Conservation (phyloP, 495 filamentous ascomycete genomes). For the Annulohypoxylon stygium region DNA sequence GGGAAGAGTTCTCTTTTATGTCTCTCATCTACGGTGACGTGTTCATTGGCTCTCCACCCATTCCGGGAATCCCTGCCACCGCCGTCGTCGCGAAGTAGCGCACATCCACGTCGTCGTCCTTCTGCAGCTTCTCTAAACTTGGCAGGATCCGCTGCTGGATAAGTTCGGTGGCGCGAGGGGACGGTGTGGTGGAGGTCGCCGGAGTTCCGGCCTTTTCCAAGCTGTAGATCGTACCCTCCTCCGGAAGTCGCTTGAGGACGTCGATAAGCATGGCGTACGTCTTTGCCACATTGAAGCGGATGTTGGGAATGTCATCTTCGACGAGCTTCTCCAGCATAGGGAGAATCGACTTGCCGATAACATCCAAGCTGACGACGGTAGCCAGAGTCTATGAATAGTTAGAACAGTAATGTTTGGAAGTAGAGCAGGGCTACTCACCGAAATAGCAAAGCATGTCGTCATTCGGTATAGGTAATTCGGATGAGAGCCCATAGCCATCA, state of each 20-base stretch:
- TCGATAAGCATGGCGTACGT: constrained; percentile 91
- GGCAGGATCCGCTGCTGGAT: constrained; percentile 90
- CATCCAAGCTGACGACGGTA: constrained; percentile 88
- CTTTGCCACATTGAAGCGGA: constrained; percentile 99
- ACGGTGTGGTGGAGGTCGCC: constrained; percentile 66
- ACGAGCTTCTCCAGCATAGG: constrained; percentile 96
- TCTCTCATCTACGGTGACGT: constrained; percentile 67
- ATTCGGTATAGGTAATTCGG: constrained; percentile 99
- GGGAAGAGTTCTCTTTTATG: constrained; percentile 44
- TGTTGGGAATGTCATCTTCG: constrained; percentile 95
- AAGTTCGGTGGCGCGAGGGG: constrained; percentile 80
- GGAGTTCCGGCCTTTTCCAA: constrained; percentile 81
- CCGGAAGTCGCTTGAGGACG: constrained; percentile 88
- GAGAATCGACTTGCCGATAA: constrained; percentile 92
- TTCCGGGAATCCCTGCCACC: constrained; percentile 55
- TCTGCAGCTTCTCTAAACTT: constrained; percentile 91
- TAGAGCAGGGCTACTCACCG: constrained; percentile 70
- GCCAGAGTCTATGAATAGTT: constrained; percentile 81
- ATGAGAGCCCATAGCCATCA: constrained; percentile 97
- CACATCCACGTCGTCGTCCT: constrained; percentile 97
- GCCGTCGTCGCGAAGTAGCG: constrained; percentile 86
- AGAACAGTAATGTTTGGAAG: constrained; percentile 39
- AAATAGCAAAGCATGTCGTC: constrained; percentile 98
- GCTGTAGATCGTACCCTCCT: constrained; percentile 84
- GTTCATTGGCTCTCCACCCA: constrained; percentile 69